phyloP scores from a whole-genome alignment of 192 early-diverging fungal species.

The Piromyces sp. region DNA sequence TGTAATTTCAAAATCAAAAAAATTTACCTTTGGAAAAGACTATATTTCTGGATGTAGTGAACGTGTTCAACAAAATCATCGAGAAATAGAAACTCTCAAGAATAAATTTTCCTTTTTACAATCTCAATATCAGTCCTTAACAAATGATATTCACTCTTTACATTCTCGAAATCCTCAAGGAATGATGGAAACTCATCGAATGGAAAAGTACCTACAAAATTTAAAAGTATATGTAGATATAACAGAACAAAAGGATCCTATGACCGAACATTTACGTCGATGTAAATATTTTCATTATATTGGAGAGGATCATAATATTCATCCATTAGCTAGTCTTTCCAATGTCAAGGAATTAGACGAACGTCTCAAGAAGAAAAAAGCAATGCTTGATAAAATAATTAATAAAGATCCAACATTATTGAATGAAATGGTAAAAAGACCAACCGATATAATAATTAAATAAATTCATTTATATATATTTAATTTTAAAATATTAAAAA shows the following conservation, averaged over 20 bases:
- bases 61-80: not conserved
- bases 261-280: not conserved
- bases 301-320: not conserved
- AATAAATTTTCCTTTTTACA: not conserved
- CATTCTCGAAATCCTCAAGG: not conserved
- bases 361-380: not conserved
- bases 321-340: not conserved
- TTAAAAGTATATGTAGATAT: not conserved
- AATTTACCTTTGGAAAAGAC: too few relatives aligned
- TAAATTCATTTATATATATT: too few relatives aligned
- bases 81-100: not conserved
- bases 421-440: not conserved
- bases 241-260: not conserved
- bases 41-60: not conserved
- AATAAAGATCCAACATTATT: not conserved
- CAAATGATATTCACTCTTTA: not conserved
- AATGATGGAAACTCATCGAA: not conserved
- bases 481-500: too few relatives aligned
- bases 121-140: not conserved
- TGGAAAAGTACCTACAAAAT: not conserved
- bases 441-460: too few relatives aligned
- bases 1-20: too few relatives aligned
- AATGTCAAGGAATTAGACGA: not conserved
- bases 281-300: not conserved
- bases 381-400: not conserved